A percentile compares a stretch with the other conserved stretches of the same genome.
Evolutionary conservation across 768 basidiomycete species (phyloP).

Genomic region (Mrakia hoshinonis): DNA sequence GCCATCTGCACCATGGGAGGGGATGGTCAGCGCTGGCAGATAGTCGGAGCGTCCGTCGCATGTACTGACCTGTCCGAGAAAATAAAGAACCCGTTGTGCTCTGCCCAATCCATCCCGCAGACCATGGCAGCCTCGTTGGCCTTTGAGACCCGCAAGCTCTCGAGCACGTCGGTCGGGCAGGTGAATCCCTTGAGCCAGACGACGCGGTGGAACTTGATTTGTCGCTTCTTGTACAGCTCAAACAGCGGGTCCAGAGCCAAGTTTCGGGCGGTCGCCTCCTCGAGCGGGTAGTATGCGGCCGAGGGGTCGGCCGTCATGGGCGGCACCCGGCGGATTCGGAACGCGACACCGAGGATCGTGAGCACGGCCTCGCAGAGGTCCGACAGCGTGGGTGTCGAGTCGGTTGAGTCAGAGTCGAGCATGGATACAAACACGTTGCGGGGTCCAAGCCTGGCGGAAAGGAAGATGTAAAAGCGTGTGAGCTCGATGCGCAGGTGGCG

Average conservation of each 20-base stretch:
- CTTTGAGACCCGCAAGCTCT: slow-evolving; percentile 83
- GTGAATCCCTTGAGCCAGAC: slow-evolving; percentile 99
- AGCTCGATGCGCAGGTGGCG: background rate
- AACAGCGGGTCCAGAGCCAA: slow-evolving; percentile 80
- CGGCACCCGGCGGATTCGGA: slow-evolving; percentile 81
- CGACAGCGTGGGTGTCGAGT: slow-evolving; percentile 86
- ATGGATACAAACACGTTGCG: slow-evolving; percentile 91
- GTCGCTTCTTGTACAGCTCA: slow-evolving; percentile 66
- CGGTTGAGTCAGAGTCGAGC: slow-evolving; percentile 91
- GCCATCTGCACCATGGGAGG: slow-evolving; percentile 55
- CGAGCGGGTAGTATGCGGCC: slow-evolving; percentile 87
- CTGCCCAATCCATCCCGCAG: slow-evolving; percentile 99
- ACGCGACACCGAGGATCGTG: slow-evolving; percentile 84
- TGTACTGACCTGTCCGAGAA: slow-evolving; percentile 80
- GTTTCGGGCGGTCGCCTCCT: slow-evolving; percentile 90
- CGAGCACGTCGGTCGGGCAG: slow-evolving; percentile 94
- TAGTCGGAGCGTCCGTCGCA: background rate
- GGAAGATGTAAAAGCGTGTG: background rate
- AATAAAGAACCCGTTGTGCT: slow-evolving; percentile 93
- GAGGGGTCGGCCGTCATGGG: slow-evolving; percentile 83
- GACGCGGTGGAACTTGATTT: slow-evolving; percentile 77
- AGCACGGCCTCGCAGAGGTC: slow-evolving; percentile 94
- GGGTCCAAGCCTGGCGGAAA: slow-evolving; percentile 68
- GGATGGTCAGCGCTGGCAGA: background rate
- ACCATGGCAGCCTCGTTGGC: slow-evolving; percentile 94